These are phyloP conservation scores for Hippophae gyantsensis DNA, from an alignment of 306 rosid genomes.

Conservation along the genomic window DNA sequence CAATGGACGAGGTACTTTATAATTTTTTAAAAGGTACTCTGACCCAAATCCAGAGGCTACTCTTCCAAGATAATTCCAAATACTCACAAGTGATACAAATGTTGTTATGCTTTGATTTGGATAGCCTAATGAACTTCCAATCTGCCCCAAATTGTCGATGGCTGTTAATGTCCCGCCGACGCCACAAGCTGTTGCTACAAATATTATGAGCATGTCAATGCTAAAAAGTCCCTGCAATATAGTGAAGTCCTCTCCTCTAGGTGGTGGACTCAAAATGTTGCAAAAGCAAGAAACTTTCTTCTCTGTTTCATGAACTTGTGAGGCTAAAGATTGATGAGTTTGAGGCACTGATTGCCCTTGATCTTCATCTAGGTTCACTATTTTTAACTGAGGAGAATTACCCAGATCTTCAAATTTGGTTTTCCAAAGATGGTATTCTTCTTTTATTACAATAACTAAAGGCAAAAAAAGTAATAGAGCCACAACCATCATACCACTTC, in stretches of 20 bases:
- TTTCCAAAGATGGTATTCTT: conserved; percentile 9
- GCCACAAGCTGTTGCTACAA: conserved; percentile 5
- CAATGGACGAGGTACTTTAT: conserved; percentile 10
- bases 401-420: background rate
- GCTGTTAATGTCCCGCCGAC: conserved; percentile 7
- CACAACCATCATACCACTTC: conserved; percentile 7
- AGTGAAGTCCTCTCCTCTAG: conserved; percentile 11
- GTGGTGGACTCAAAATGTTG: conserved; percentile 5
- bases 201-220: conserved; percentile 9
- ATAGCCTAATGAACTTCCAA: conserved; percentile 7
- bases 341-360: no score
- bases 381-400: background rate
- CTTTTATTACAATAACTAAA: conserved; percentile 1
- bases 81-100: conserved; percentile 6
- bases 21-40: conserved; percentile 5
- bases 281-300: background rate
- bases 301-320: background rate
- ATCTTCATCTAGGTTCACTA: background rate
- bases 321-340: background rate
- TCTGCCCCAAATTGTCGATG: conserved; percentile 13
- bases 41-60: conserved; percentile 10
- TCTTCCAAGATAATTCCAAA: conserved; percentile 16
- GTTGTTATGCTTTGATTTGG: background rate
- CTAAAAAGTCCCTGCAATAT: conserved; percentile 8
- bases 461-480: background rate